Evolutionary conservation across 768 basidiomycete species (phyloP).

Genomic region (Phanerodontia chrysosporium): DNA sequence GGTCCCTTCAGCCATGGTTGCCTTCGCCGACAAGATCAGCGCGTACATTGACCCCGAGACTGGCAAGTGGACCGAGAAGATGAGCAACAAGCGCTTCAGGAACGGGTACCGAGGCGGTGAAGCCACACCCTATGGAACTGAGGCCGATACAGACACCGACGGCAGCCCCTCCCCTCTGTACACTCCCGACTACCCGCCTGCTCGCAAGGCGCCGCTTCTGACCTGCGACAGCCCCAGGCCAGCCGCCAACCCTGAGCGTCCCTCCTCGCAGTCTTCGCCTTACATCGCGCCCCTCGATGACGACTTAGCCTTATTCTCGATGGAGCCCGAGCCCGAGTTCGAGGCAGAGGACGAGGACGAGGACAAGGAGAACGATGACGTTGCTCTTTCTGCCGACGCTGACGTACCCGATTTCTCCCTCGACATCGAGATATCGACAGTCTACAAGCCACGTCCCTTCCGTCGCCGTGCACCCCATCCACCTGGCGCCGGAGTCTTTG

Average conservation of each 20-base stretch:
- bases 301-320: conserved; percentile 39
- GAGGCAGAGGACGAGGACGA: conserved; percentile 27
- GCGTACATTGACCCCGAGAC: conserved; percentile 33
- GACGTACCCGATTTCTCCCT: conserved; percentile 30
- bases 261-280: conserved; percentile 20
- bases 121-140: conserved; percentile 31
- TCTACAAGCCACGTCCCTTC: conserved; percentile 70
- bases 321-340: conserved; percentile 36
- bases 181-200: conserved; percentile 9
- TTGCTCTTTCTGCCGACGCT: not conserved
- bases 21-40: conserved; percentile 28
- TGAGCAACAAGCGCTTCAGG: conserved; percentile 25
- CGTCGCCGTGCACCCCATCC: conserved; percentile 39
- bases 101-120: conserved; percentile 2
- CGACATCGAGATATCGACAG: conserved; percentile 64
- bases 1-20: conserved; percentile 52
- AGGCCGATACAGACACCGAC: conserved; percentile 32
- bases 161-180: conserved; percentile 20
- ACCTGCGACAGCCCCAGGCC: conserved; percentile 8
- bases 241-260: conserved; percentile 25
- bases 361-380: not conserved
- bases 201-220: conserved; percentile 13
- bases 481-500: conserved; percentile 8
- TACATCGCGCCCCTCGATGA: conserved; percentile 23
- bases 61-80: conserved; percentile 31